Evolutionary conservation across 2,329 filamentous ascomycete species (phyloP), one percentile per base, ranked within the genome.

Genomic region (Alternaria conjuncta): DNA sequence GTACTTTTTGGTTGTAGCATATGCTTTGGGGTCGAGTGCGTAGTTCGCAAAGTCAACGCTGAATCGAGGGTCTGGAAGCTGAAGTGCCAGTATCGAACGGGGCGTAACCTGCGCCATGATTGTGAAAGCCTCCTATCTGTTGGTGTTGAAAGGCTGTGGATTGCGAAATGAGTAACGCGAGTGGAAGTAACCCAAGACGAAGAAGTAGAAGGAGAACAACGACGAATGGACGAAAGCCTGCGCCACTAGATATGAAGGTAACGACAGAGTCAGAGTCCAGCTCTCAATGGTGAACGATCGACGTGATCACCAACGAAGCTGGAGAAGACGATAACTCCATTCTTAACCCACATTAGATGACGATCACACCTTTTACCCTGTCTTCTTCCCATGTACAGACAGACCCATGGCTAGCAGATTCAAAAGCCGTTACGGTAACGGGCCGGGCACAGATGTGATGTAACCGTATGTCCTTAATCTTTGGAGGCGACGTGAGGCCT

Each of bases 11-110:
- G 66, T 36, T 1, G 58, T 57, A 32, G 60, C 54, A 30, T 25
- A 36, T 25, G 63, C 50, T 21, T 60, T 56, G 11, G 55, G 32
- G 11, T 57, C 64, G n/a, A 47, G 25, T 12, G 61, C n/a, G 60
- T 73, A 68, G 9, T 50, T 68, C 1, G 66, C 45, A 36, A 73
- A 73, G 57, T 74, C 68, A 11, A 72, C 64, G 51, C 70, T 71
- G 62, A 72, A 71, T 30, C 67, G 70, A 60, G 64, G 63, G 57
- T 64, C 71, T 8, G 72, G 72, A 10, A 75, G 63, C n/a, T 67
- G 53, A n/a, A 73, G 65, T 28, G 70, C 64, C 10, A 73, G 66
- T 43, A 63, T 57, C 13, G 64, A 61, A 23, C 66, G 65, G 26
- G 68, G 59, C 43, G 63, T 55, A 63, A 57, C 46, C 28, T 66